A percentile compares a stretch with the other conserved stretches of the same genome.
phyloP scores from a whole-genome alignment of 805 yeast genomes.

The Yarrowia deformans region DNA sequence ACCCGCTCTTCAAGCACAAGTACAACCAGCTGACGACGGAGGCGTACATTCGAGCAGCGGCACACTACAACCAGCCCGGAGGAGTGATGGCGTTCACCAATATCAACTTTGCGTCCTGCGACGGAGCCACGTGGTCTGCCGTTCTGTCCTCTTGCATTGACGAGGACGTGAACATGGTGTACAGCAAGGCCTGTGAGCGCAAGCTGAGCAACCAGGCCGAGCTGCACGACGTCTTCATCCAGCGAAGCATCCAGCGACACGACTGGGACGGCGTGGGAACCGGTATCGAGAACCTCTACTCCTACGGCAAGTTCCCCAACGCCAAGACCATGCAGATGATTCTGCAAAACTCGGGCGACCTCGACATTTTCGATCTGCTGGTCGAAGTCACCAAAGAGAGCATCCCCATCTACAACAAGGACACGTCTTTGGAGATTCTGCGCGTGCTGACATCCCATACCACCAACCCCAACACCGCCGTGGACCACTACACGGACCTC shows the following conservation, averaged over 20 bases:
- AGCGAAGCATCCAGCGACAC: background rate
- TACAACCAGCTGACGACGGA: slow-evolving; percentile 21
- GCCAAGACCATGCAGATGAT: slow-evolving; percentile 13
- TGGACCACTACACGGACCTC: slow-evolving; percentile 20
- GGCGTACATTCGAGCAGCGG: slow-evolving; percentile 35
- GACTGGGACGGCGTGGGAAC: slow-evolving; percentile 13
- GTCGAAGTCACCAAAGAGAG: slow-evolving; percentile 6
- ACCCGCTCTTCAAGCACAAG: slow-evolving; percentile 6
- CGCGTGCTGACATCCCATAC: background rate
- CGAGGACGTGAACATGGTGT: slow-evolving; percentile 22
- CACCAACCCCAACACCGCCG: slow-evolving; percentile 3
- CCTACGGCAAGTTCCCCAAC: slow-evolving; percentile 25
- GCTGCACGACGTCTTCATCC: slow-evolving; percentile 14
- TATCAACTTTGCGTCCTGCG: slow-evolving; percentile 1
- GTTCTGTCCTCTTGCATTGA: slow-evolving; percentile 22
- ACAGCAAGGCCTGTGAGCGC: background rate
- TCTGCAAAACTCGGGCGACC: background rate
- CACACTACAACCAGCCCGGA: slow-evolving; percentile 1
- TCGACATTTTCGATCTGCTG: slow-evolving; percentile 24
- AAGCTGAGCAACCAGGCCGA: slow-evolving; percentile 15
- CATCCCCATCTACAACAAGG: slow-evolving; percentile 28
- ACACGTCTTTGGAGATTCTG: slow-evolving; percentile 6
- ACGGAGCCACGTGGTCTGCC: slow-evolving; percentile 17
- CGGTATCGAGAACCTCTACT: slow-evolving; percentile 25
- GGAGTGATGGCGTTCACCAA: slow-evolving; percentile 11